Conservation (phyloP, 2,329 filamentous ascomycete genomes). For the Pestalotiopsis sp. region DNA sequence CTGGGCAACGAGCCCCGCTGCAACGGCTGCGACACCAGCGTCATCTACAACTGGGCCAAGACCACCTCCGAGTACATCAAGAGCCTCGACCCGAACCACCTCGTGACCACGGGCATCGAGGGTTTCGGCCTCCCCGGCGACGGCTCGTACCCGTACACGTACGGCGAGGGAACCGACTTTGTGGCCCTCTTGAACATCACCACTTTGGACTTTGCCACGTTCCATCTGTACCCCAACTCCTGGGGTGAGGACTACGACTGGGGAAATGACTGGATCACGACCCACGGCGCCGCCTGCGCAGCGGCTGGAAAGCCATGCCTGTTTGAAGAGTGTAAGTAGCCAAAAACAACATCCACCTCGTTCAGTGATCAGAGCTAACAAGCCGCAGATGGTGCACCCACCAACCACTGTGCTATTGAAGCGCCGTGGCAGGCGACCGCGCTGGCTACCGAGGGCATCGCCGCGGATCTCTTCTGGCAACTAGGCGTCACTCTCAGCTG, state of each 20-base stretch:
- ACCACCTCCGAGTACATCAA: constrained; percentile 65
- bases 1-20: constrained; percentile 61
- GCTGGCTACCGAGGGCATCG: constrained; percentile 27
- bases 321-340: constrained; percentile 41
- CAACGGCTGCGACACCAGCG: constrained; percentile 54
- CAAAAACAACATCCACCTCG: background rate
- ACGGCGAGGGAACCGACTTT: constrained; percentile 55
- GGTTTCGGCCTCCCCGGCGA: constrained; percentile 51
- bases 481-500: constrained; percentile 36
- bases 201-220: constrained; percentile 54
- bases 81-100: constrained; percentile 61
- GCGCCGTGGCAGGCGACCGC: constrained; percentile 31
- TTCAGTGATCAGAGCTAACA: background rate
- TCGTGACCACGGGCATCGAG: constrained; percentile 66
- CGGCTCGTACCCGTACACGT: constrained; percentile 54
- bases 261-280: constrained; percentile 37
- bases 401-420: constrained; percentile 32
- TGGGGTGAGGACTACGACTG: constrained; percentile 28
- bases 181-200: constrained; percentile 50
- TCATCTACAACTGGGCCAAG: constrained; percentile 62
- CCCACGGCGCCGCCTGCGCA: constrained; percentile 40
- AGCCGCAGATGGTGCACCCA: constrained; percentile 26
- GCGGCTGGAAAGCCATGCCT: constrained; percentile 42
- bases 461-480: constrained; percentile 35
- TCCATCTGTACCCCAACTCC: constrained; percentile 46